Evolutionary conservation across 352 stramenopile species (phyloP).

Genomic region (Globisporangium parvum): DNA sequence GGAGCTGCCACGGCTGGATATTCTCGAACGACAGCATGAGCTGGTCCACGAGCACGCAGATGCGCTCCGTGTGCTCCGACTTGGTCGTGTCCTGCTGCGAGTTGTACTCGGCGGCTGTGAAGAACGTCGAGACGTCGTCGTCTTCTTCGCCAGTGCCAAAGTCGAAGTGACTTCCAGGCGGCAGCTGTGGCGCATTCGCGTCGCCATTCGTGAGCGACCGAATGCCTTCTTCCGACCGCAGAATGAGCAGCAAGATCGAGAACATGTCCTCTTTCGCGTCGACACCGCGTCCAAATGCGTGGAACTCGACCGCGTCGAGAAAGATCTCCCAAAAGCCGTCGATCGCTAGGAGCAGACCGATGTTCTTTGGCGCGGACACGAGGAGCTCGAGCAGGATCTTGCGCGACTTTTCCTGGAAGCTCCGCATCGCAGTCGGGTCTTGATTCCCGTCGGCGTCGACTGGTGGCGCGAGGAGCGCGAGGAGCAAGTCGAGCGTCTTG

Average conservation of each 20-base stretch:
- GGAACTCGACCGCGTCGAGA: slow-evolving; percentile 39
- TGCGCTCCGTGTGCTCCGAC: slow-evolving; percentile 31
- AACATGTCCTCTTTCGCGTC: slow-evolving; percentile 49
- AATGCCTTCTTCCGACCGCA: slow-evolving; percentile 42
- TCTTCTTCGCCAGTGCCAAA: slow-evolving; percentile 30
- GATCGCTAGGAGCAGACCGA: slow-evolving; percentile 29
- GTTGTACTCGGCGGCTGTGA: slow-evolving; percentile 44
- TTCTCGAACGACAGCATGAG: slow-evolving; percentile 67
- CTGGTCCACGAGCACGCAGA: slow-evolving; percentile 57
- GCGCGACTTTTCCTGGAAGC: slow-evolving; percentile 10
- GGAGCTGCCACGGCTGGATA: slow-evolving; percentile 73
- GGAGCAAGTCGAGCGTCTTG: slow-evolving; percentile 51
- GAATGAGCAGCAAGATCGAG: slow-evolving; percentile 40
- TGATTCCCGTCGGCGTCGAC: slow-evolving; percentile 13
- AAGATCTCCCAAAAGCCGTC: slow-evolving; percentile 42
- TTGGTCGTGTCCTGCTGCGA: slow-evolving; percentile 28
- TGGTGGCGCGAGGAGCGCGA: slow-evolving; percentile 20
- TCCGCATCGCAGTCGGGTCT: slow-evolving; percentile 19
- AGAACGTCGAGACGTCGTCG: slow-evolving; percentile 45
- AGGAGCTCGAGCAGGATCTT: slow-evolving; percentile 30
- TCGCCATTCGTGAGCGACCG: slow-evolving; percentile 21
- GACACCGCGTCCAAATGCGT: slow-evolving; percentile 31
- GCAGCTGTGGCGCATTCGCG: background rate
- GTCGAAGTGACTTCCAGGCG: slow-evolving; percentile 25
- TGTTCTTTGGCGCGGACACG: slow-evolving; percentile 45